A percentile compares a stretch with the other conserved stretches of the same genome.
phyloP scores from a whole-genome alignment of 2,329 filamentous ascomycete genomes.

The Colletotrichum sp. region DNA sequence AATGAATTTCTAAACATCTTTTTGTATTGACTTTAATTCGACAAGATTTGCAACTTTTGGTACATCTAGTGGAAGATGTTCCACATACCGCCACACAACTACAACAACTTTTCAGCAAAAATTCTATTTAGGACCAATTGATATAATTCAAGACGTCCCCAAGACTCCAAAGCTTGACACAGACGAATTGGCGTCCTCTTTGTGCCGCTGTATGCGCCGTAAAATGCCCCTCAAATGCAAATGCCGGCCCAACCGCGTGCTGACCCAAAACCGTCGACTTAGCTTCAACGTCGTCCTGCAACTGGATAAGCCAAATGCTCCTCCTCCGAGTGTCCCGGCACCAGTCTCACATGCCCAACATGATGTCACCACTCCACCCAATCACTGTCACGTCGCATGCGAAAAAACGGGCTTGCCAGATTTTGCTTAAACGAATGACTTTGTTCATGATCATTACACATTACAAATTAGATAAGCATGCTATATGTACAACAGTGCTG shows the following conservation, averaged over 20 bases:
- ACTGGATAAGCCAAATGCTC: not conserved
- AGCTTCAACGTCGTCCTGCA: not conserved
- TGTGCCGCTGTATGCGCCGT: not conserved
- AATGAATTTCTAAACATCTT: not conserved
- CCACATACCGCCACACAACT: too few species aligned
- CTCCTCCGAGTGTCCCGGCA: not conserved
- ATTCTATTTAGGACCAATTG: not conserved
- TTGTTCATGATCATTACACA: slow-evolving; percentile 8
- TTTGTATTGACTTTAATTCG: not conserved
- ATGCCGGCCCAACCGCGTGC: not conserved
- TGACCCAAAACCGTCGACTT: not conserved
- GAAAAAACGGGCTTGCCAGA: not conserved
- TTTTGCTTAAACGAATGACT: not conserved
- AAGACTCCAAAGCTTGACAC: not conserved
- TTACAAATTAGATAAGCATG: slow-evolving; percentile 7
- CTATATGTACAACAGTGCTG: not conserved
- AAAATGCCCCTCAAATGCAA: not conserved
- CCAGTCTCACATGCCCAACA: not conserved
- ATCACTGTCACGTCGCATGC: not conserved
- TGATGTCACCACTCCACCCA: not conserved
- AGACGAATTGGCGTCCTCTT: not conserved
- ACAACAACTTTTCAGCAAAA: too few species aligned
- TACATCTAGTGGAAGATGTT: not conserved
- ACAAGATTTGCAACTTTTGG: not conserved
- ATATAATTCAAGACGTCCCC: not conserved